Conservation (phyloP, 306 rosid genomes). For the Carpinus viminea region DNA sequence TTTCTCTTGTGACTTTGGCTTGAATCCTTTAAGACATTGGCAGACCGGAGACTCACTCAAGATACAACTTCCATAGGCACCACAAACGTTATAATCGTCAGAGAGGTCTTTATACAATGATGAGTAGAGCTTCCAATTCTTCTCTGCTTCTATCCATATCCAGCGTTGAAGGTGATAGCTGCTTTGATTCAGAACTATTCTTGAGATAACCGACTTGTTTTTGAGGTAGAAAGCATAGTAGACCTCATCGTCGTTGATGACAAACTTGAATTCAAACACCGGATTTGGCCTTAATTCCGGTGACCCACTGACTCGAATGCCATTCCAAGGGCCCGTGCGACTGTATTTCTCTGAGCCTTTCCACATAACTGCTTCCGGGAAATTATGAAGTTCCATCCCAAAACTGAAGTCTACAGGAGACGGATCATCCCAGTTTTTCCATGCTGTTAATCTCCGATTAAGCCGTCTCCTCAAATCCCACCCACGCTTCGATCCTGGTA, state of each 20-base stretch:
- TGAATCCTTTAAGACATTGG: too few species aligned
- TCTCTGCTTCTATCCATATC: slow-evolving; percentile 23
- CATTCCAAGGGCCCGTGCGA: slow-evolving; percentile 56
- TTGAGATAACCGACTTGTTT: slow-evolving; percentile 8
- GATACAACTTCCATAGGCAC: slow-evolving; percentile 33
- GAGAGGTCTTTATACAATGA: slow-evolving; percentile 35
- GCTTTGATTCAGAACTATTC: slow-evolving; percentile 41
- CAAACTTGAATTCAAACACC: not conserved
- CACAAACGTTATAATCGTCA: slow-evolving; percentile 41
- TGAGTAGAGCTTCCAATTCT: slow-evolving; percentile 28
- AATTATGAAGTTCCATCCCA: slow-evolving; percentile 12
- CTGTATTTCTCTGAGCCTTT: slow-evolving; percentile 14
- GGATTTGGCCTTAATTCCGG: slow-evolving; percentile 12
- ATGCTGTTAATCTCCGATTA: slow-evolving; percentile 40
- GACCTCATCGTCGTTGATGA: slow-evolving; percentile 34
- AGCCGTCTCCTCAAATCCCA: slow-evolving; percentile 42
- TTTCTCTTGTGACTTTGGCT: not conserved
- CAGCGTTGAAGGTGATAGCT: not conserved
- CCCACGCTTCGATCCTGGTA: slow-evolving; percentile 50
- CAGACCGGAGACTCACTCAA: slow-evolving; percentile 27
- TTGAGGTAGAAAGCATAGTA: slow-evolving; percentile 19
- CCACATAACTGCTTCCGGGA: slow-evolving; percentile 38
- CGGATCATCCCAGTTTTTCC: slow-evolving; percentile 53
- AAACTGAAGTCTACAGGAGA: slow-evolving; percentile 38
- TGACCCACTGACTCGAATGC: slow-evolving; percentile 26